phyloP scores from a whole-genome alignment of 768 basidiomycete species.

The Tylopilus rubrobrunneus region DNA sequence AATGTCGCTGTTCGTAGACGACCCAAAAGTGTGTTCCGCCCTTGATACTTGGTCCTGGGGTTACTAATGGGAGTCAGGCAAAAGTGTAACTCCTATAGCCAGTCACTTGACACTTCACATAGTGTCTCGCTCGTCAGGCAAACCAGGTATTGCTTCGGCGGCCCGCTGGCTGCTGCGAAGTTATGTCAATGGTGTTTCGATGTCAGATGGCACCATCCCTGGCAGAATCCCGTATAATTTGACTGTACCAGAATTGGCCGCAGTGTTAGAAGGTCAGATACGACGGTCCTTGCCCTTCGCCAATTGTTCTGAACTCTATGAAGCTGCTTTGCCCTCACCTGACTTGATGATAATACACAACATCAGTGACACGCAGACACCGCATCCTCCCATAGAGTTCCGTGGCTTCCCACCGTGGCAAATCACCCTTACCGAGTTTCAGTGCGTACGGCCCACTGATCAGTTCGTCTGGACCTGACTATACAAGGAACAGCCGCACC shows the following conservation, averaged over 20 bases:
- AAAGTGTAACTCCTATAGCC: conserved; percentile 3
- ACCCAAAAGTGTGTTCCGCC: conserved; percentile 18
- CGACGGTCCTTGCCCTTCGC: not conserved
- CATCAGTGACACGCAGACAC: conserved; percentile 36
- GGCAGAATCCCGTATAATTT: conserved; percentile 29
- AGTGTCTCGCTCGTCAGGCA: conserved; percentile 56
- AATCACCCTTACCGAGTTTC: conserved; percentile 73
- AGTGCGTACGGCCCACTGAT: conserved; percentile 42
- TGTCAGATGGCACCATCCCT: not conserved
- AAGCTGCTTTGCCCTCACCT: conserved; percentile 55
- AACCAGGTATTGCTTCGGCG: conserved; percentile 58
- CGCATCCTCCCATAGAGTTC: conserved; percentile 53
- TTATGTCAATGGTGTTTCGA: not conserved
- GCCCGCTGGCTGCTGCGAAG: conserved; percentile 43
- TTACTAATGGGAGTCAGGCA: conserved; percentile 9
- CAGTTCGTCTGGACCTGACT: conserved; percentile 3
- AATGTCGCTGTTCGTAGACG: conserved; percentile 25
- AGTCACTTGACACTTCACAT: conserved; percentile 48
- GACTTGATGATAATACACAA: conserved; percentile 78
- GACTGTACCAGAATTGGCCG: conserved; percentile 44
- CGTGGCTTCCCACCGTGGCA: conserved; percentile 86
- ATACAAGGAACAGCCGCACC: conserved; percentile 17
- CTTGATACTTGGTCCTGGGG: not conserved
- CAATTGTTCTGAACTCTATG: conserved; percentile 36
- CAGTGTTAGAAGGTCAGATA: conserved; percentile 55